Percentiles rank a stretch among this genome's conserved stretches.
Evolutionary conservation across 129 eudicot genomes (phyloP).

Genomic region (Artemisia annua): DNA sequence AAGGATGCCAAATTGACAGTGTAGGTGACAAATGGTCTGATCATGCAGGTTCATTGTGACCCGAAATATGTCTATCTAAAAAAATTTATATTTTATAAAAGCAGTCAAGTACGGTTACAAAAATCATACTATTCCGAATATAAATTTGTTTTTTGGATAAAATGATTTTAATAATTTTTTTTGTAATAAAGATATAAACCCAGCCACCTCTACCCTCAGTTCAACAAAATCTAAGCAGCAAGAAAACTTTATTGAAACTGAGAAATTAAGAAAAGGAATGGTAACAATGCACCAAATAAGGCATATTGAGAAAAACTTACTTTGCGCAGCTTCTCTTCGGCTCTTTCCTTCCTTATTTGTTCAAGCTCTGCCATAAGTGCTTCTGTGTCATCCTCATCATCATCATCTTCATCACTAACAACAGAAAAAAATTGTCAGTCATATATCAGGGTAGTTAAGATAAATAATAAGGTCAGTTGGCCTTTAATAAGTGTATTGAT

Average conservation of each 20-base stretch:
- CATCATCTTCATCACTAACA: slow-evolving; percentile 62
- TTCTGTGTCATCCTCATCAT: slow-evolving; percentile 95
- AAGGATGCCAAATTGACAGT: not conserved
- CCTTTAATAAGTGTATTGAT: not conserved
- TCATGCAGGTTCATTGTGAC: too few species aligned
- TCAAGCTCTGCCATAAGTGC: slow-evolving; percentile 98
- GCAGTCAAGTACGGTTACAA: too few species aligned
- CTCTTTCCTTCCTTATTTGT: slow-evolving; percentile 81
- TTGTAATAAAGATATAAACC: too few species aligned
- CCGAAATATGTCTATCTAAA: too few species aligned
- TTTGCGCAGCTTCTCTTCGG: slow-evolving; percentile 76
- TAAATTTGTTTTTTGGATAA: too few species aligned
- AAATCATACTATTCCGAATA: too few species aligned
- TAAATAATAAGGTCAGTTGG: not conserved
- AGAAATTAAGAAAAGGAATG: not conserved
- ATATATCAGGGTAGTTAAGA: not conserved
- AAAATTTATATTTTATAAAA: too few species aligned
- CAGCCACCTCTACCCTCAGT: not conserved
- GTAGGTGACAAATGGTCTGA: not conserved
- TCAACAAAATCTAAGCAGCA: not conserved
- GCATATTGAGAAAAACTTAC: slow-evolving; percentile 39
- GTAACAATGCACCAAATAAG: not conserved
- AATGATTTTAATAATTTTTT: too few species aligned
- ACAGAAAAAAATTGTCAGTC: slow-evolving; percentile 8
- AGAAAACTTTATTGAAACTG: not conserved